phyloP scores from a whole-genome alignment of 352 stramenopile genomes.

The Phytophthora cactorum region DNA sequence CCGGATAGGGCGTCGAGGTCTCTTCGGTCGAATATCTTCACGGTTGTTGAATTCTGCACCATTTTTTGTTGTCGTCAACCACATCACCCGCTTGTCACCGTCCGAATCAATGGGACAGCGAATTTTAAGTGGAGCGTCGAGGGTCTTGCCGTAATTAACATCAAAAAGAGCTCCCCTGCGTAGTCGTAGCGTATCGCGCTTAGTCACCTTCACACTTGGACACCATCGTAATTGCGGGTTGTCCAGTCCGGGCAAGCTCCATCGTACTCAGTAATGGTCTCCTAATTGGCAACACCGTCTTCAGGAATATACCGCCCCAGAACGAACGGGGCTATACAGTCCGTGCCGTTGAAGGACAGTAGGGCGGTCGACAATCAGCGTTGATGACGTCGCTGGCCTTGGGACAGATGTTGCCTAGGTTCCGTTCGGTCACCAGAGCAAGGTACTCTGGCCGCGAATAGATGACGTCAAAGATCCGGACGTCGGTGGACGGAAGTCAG shows the following conservation, averaged over 20 bases:
- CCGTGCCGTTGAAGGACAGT: slow-evolving; percentile 25
- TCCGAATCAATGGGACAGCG: too few species aligned
- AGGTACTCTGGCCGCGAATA: slow-evolving; percentile 23
- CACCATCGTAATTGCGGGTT: neutral
- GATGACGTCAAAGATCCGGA: slow-evolving; percentile 20
- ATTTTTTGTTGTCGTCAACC: too few species aligned
- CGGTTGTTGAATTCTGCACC: too few species aligned
- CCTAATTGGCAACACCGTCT: neutral
- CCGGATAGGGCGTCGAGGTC: too few species aligned
- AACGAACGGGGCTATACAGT: slow-evolving; percentile 27
- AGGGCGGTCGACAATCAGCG: slow-evolving; percentile 20
- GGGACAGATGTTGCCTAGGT: slow-evolving; percentile 17
- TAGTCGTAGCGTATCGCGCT: too few species aligned
- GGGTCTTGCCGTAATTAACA: too few species aligned
- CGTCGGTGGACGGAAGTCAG: slow-evolving; percentile 12
- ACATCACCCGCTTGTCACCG: too few species aligned
- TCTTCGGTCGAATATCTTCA: too few species aligned
- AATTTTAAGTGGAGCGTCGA: too few species aligned
- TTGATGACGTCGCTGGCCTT: slow-evolving; percentile 26
- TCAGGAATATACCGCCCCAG: slow-evolving; percentile 25
- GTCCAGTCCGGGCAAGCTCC: neutral
- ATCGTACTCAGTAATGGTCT: neutral
- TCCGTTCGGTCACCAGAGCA: slow-evolving; percentile 21
- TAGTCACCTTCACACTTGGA: neutral
- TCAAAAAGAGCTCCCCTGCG: too few species aligned